These are phyloP conservation scores for Penicillium egyptiacum DNA, from an alignment of 495 filamentous ascomycete genomes.

Conservation along the genomic window DNA sequence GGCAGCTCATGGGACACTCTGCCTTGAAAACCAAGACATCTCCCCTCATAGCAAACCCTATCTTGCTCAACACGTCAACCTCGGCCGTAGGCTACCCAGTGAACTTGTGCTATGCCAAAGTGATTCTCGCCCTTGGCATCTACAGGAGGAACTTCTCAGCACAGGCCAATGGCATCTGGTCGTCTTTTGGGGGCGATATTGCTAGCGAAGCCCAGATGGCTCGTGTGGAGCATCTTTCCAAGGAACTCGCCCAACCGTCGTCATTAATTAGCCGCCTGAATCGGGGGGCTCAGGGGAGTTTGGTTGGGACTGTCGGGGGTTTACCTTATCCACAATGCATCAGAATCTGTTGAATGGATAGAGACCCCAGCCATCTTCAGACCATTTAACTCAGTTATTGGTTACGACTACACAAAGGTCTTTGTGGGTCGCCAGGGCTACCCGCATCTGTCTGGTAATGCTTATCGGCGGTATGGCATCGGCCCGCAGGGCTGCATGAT, in stretches of 20 bases:
- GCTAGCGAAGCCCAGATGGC: conserved; percentile 30
- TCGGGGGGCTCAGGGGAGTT: conserved; percentile 22
- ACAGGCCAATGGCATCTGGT: conserved; percentile 55
- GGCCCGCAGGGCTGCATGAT: conserved; percentile 58
- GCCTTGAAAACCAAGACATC: conserved; percentile 1
- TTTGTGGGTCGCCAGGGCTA: conserved; percentile 58
- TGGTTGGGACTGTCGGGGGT: conserved; percentile 51
- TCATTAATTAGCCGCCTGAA: not conserved
- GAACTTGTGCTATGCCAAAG: conserved; percentile 42
- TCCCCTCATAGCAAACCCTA: conserved; percentile 20
- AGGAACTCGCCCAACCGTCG: not conserved
- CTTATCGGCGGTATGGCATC: conserved; percentile 57
- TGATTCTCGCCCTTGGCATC: conserved; percentile 36
- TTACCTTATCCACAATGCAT: conserved; percentile 52
- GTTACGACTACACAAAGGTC: conserved; percentile 45
- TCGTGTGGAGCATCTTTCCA: conserved; percentile 45
- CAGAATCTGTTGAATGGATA: conserved; percentile 45
- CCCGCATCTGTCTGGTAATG: conserved; percentile 55
- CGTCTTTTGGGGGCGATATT: conserved; percentile 61
- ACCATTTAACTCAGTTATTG: conserved; percentile 46
- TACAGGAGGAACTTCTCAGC: conserved; percentile 30
- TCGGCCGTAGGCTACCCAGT: conserved; percentile 49
- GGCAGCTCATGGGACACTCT: conserved; percentile 9
- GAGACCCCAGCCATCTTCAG: conserved; percentile 55
- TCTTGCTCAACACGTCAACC: conserved; percentile 36